Conservation (phyloP, 257 asterid species). For the Nicotiana knightiana region DNA sequence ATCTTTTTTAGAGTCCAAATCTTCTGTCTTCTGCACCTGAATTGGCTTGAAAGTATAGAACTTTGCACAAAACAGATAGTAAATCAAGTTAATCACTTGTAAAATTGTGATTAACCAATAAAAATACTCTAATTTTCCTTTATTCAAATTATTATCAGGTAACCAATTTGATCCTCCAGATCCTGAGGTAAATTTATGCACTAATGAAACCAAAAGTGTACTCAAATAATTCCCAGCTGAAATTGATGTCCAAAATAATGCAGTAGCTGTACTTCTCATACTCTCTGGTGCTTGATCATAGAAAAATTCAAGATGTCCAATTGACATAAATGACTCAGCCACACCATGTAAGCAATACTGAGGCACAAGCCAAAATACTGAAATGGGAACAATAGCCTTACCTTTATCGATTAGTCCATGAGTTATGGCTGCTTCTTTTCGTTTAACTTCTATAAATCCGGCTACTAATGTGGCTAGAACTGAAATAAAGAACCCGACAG, state of each 20-base stretch:
- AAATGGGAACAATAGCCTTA: constrained; percentile 41
- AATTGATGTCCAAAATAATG: constrained; percentile 68
- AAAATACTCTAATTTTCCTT: constrained; percentile 71
- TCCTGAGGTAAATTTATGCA: constrained; percentile 44
- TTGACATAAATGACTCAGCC: constrained; percentile 84
- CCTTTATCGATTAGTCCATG: constrained; percentile 44
- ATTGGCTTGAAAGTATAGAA: constrained; percentile 68
- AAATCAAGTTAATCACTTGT: constrained; percentile 59
- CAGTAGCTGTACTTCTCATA: constrained; percentile 76
- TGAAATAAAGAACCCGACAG: constrained; percentile 50
- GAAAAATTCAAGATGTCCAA: constrained; percentile 79
- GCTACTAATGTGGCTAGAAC: constrained; percentile 61
- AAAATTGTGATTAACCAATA: constrained; percentile 69
- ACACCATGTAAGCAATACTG: constrained; percentile 71
- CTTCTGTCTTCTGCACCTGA: constrained; percentile 19
- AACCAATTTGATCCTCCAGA: constrained; percentile 72
- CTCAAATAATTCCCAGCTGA: constrained; percentile 70
- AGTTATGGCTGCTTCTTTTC: constrained; percentile 42
- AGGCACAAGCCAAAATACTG: constrained; percentile 67
- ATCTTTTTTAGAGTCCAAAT: constrained; percentile 10
- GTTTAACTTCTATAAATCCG: constrained; percentile 53
- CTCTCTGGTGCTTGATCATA: constrained; percentile 91
- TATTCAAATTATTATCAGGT: constrained; percentile 58
- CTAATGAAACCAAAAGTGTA: constrained; percentile 55
- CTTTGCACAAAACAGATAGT: constrained; percentile 66